Base-by-base conservation (phyloP, 352 stramenopile genomes). In the Nannochloropsis limnetica region DNA sequence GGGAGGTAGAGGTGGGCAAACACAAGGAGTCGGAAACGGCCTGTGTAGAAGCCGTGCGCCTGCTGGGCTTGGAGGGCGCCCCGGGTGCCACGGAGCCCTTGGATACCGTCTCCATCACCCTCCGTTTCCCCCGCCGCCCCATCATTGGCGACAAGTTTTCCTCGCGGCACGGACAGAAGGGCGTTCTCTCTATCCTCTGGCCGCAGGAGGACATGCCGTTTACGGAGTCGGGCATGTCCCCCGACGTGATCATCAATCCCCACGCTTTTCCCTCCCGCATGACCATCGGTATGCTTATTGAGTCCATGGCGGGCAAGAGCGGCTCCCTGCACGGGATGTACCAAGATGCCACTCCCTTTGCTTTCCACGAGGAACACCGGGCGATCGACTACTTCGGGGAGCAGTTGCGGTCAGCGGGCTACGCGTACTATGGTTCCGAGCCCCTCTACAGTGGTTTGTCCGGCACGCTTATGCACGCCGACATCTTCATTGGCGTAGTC, bases 401-500 rank as follows among this genome's bases (percentile, higher is more conserved):
- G 86, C 96, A 99, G 88, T 90, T 99, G 49, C 91, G 93, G 82
- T 90, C 94, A 80, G 95, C 97, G 82, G 96, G 96, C 20, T 97
- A 94, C 85, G 91, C 79, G 4, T 84, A 99, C 91, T 98, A 99
- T 90, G 97, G 97, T 83, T 98, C 93, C 84, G 97, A 99, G 85
- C 95, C 96, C 32, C 86, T 99, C 84, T 99, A 99, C 92, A 98
- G 92, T 81, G 97, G 97, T 25, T 93, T 99, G 81, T 98, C 93
- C 79, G 97, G 97, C 43, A 98, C 94, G 61, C 86, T 98, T 81
- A 97, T 99, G 94, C 94, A 99, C 69, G 97, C 96, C 17, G 96
- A 99, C 85, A 97, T 99, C 68, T 99, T 99, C 90, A 99, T 99
- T 81, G 97, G 97, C 61, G 91, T 99, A n/a, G 96, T 99, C 43